Percentiles rank a stretch among this genome's conserved stretches.
These are phyloP conservation scores for Solidago caesia DNA, from an alignment of 129 eudicot genomes.

Conservation along the genomic window DNA sequence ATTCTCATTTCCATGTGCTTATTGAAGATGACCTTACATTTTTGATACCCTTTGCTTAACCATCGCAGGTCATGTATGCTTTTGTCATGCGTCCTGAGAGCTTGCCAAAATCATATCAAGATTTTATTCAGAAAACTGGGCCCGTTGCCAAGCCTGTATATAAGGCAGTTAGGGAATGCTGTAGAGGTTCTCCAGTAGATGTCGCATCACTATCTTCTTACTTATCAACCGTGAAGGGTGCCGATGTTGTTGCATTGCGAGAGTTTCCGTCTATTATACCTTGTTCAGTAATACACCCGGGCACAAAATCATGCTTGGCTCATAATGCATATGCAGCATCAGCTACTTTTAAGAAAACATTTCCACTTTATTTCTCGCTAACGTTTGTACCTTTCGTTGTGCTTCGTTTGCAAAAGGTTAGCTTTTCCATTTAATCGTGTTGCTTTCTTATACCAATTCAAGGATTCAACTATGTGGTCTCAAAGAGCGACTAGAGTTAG, in stretches of 20 bases:
- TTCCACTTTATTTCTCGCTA: conserved; percentile 93
- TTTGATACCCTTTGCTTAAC: conserved; percentile 4
- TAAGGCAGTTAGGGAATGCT: conserved; percentile 90
- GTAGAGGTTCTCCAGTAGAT: conserved; percentile 93
- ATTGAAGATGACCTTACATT: not conserved
- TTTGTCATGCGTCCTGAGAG: conserved; percentile 98
- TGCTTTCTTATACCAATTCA: conserved; percentile 1
- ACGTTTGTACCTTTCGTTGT: conserved; percentile 97
- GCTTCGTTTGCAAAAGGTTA: conserved; percentile 89
- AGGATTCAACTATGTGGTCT: conserved; percentile 1
- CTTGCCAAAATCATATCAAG: conserved; percentile 94
- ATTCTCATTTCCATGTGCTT: not conserved
- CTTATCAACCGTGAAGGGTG: conserved; percentile 51
- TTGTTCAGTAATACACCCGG: conserved; percentile 89
- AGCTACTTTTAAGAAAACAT: conserved; percentile 87
- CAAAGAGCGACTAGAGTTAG: not conserved
- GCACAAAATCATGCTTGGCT: conserved; percentile 74
- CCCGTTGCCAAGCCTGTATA: conserved; percentile 96
- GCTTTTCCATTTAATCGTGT: conserved; percentile 14
- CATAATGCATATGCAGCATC: conserved; percentile 72
- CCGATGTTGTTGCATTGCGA: conserved; percentile 49
- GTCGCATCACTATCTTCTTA: conserved; percentile 69
- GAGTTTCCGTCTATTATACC: conserved; percentile 85
- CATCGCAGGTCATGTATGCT: conserved; percentile 84
- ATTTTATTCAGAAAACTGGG: conserved; percentile 97